Evolutionary conservation across 2,329 filamentous ascomycete species (phyloP), one percentile per base, ranked within the genome.

Genomic region (Verticillium isaacii): DNA sequence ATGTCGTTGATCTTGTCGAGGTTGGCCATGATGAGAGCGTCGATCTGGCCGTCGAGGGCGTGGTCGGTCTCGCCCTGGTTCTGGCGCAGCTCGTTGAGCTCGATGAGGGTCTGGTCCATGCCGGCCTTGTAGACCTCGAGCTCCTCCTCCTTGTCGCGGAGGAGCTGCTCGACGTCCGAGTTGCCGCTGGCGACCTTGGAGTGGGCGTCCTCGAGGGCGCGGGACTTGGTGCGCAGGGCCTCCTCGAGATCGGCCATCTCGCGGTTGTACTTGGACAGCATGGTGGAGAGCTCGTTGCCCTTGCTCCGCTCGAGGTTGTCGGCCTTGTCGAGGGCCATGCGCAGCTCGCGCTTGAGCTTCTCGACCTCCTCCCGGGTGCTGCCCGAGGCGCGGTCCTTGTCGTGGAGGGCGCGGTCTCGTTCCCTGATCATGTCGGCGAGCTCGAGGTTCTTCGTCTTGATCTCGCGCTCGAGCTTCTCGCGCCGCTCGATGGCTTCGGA

Each of bases 371-470:
- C 95, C 71, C 92, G 93, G 76, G 93, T 93, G 60, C 88, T 90
- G 58, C 95, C 95, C 59, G 82, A 86, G n/a, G 89, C 79, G 61
- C 95, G 87, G 72, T 99, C 95, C 74, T 93, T 92, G 65, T 99
- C 95, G 71, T 98, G 92, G 59, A 97, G 78, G 34, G 95, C 95
- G 66, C 95, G 88, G 72, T 99, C 95, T 68, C 95, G 86, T 79
- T 99, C 95, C 54, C 95, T 87, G 66, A 99, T 99, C 95, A 99
- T 98, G 74, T 98, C 93, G 36, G 95, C 95, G 64, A 99, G 79
- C 75, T 99, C 95, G n/a, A 99, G 81, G 73, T 99, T 99, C 85
- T 99, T 99, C 34, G 94, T 97, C 85, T 99, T 99, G 74, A 99
- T 90, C 78, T 99, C 95, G 37, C 94, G 90, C 79, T 98, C 93